A percentile compares a stretch with the other conserved stretches of the same genome.
Conservation (phyloP, 225 moss, liverwort and hornwort species). For the Physcomitrium patens region DNA sequence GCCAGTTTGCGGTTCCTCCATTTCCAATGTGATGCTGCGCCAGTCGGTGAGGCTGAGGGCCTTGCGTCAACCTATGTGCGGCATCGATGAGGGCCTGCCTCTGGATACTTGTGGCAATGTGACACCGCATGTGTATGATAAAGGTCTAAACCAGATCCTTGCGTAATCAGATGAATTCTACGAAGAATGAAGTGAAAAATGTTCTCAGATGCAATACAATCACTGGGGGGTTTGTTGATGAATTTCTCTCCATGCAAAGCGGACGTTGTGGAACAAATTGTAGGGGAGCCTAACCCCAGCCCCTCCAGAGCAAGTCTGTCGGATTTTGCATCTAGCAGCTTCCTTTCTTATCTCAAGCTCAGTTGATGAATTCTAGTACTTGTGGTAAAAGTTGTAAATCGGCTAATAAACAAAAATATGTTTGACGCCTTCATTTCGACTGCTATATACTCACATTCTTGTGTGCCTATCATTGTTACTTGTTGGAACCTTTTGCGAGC, state of each 20-base stretch:
- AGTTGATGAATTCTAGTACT: not conserved
- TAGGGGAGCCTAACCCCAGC: constrained; percentile 28
- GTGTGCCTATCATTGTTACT: too few relatives aligned
- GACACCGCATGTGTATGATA: constrained; percentile 29
- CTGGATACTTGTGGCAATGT: constrained; percentile 16
- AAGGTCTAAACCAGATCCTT: constrained; percentile 20
- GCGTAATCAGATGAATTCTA: constrained; percentile 17
- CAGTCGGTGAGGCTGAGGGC: constrained; percentile 53
- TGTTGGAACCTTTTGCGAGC: constrained; percentile 21
- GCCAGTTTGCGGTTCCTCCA: constrained; percentile 26
- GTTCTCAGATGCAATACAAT: not conserved
- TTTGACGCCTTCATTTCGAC: too few relatives aligned
- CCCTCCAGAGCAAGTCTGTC: constrained; percentile 21
- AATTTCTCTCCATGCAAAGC: not conserved
- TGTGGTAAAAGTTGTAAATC: not conserved
- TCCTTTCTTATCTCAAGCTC: not conserved
- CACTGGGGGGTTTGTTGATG: too few relatives aligned
- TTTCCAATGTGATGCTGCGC: constrained; percentile 34
- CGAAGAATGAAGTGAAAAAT: constrained; percentile 4
- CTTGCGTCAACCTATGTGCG: constrained; percentile 36
- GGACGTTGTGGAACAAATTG: too few relatives aligned
- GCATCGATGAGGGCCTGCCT: not conserved
- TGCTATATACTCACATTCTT: too few relatives aligned
- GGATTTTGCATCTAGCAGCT: constrained; percentile 20
- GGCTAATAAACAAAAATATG: too few relatives aligned